phyloP scores from a whole-genome alignment of 768 basidiomycete species.

The Termitomyces sp. region DNA sequence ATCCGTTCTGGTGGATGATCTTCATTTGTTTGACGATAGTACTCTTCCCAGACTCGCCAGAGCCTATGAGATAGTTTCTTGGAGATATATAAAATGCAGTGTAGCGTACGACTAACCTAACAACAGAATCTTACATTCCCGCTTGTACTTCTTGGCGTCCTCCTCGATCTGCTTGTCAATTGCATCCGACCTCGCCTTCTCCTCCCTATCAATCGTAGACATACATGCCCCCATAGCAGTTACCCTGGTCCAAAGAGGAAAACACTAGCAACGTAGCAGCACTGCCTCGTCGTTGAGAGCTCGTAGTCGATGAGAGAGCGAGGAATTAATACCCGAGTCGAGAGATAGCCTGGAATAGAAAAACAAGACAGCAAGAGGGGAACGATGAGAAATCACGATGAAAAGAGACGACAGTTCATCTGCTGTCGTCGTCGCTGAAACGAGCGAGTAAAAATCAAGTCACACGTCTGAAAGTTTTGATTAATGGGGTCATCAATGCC shows the following conservation, averaged over 20 bases:
- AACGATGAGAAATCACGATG: not conserved
- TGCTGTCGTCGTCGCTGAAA: not conserved
- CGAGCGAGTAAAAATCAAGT: not conserved
- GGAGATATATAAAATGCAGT: not conserved
- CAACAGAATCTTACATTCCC: slow-evolving; percentile 89
- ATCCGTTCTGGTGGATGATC: slow-evolving; percentile 94
- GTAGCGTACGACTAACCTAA: slow-evolving; percentile 47
- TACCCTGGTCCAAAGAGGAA: too few species aligned
- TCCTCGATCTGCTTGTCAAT: slow-evolving; percentile 86
- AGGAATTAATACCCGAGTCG: not conserved
- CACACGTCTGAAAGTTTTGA: not conserved
- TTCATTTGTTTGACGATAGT: slow-evolving; percentile 99
- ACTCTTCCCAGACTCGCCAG: slow-evolving; percentile 91
- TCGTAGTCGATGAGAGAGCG: not conserved
- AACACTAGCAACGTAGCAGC: not conserved
- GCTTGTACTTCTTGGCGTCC: slow-evolving; percentile 73
- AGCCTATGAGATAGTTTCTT: slow-evolving; percentile 44
- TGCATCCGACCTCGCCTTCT: slow-evolving; percentile 57
- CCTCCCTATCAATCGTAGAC: slow-evolving; percentile 49
- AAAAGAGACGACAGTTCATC: not conserved
- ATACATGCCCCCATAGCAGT: slow-evolving; percentile 65
- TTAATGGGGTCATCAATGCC: not conserved
- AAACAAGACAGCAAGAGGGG: not conserved
- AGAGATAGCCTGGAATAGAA: not conserved
- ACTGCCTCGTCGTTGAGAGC: not conserved